Evolutionary conservation across 768 basidiomycete genomes (phyloP), one percentile per base, ranked within the genome.

Genomic region (Leccinum broughii): DNA sequence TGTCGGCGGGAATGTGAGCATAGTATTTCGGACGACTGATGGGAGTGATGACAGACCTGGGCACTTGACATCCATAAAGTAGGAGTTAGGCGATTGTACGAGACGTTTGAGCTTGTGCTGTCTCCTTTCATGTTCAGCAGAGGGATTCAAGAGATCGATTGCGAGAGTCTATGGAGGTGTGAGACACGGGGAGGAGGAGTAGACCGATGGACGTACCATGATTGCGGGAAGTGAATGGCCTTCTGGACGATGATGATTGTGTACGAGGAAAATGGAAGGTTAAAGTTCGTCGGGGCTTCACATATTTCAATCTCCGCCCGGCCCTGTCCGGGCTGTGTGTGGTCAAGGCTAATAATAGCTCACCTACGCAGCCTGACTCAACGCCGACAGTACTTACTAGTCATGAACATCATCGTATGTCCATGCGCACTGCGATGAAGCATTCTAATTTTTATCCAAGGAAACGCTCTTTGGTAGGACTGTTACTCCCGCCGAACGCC

Each of bases 1-100:
- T n/a, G 15, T 39, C 6, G 34, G 39, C 15, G 20, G 22, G 1
- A 6, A 44, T 37, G 46, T 65, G 26, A 64, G 50, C 1, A 59
- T 20, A 13, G 14, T 3, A 26, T 37, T 39, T 24, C 17, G 14
- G 17, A 52, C 26, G 28, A 34, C 11, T 9, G 11, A 20, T 14
- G 8, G 30, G 37, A 39, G 9, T 37, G 17, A n/a, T 30, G 28
- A 79, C 88, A 61, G 62, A 93, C 93, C 95, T 69, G 96, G 89
- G 81, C 96, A 98, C 80, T 98, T 99, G 70, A 98, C 95, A 72
- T 99, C 97, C 97, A 99, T 98, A 81, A 98, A 98, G 81, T 93
- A 98, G 37, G 96, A 98, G 81, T 98, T 94, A 66, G 97, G 97
- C 56, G 89, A 89, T 80, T 98, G 97, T 69, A 99, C 97, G 70